Conservation (phyloP, 2,329 filamentous ascomycete species). For the Pestalotiopsis sp. region DNA sequence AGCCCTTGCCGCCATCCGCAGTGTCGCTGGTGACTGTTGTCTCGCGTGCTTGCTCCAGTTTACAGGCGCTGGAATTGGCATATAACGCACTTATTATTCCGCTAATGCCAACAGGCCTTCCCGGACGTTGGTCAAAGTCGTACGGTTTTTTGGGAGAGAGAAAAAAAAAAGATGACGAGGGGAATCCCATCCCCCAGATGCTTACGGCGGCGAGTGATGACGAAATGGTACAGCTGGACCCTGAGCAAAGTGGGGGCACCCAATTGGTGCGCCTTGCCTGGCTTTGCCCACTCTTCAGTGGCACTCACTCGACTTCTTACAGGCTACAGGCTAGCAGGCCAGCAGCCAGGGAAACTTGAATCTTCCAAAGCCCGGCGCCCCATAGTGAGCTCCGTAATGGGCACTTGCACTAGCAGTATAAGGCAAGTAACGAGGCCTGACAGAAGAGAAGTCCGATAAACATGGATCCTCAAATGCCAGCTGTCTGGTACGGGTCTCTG, state of each 20-base stretch:
- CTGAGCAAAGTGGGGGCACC: neutral
- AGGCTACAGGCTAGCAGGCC: too few species aligned
- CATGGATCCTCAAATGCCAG: too few species aligned
- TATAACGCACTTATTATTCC: neutral
- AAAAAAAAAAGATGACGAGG: neutral
- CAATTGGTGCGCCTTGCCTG: too few species aligned
- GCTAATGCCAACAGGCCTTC: neutral
- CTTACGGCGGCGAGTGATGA: conserved; percentile 15
- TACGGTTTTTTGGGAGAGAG: neutral
- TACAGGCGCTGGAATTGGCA: neutral
- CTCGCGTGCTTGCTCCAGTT: neutral
- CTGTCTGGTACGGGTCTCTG: too few species aligned
- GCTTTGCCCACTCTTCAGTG: neutral
- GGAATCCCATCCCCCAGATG: neutral
- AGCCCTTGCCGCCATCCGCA: too few species aligned
- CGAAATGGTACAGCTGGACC: conserved; percentile 16
- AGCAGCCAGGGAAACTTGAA: too few species aligned
- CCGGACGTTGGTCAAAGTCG: neutral
- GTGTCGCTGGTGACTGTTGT: neutral
- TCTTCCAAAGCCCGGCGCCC: too few species aligned
- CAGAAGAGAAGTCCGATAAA: too few species aligned
- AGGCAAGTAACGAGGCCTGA: too few species aligned
- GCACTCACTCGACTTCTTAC: too few species aligned
- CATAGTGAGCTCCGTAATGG: too few species aligned
- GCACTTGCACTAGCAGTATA: too few species aligned